These are phyloP conservation scores for Uronychia setigera DNA, from an alignment of 73 alveolate genomes.

Conservation along the genomic window DNA sequence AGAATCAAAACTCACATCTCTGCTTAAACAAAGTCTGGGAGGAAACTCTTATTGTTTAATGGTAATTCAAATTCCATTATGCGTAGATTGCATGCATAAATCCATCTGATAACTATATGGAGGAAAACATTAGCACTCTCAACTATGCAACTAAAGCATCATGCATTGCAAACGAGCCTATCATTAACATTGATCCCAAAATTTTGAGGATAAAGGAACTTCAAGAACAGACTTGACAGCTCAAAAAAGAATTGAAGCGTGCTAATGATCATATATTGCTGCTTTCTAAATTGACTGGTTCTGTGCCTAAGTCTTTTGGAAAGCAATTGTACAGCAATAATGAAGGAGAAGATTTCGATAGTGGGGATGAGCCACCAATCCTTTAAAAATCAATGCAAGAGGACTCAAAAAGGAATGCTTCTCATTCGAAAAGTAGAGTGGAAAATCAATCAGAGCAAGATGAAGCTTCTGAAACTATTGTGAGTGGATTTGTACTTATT, in stretches of 20 bases:
- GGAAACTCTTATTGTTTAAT: constrained; percentile 86
- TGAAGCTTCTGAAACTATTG: too few species aligned
- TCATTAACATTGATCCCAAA: constrained; percentile 78
- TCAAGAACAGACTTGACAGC: constrained; percentile 16
- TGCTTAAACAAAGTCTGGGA: constrained; percentile 85
- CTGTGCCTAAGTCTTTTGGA: neutral
- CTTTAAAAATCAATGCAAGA: neutral
- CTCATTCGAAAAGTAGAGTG: too few species aligned
- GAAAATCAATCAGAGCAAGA: too few species aligned
- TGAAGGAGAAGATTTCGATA: neutral
- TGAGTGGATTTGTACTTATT: too few species aligned
- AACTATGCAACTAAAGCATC: constrained; percentile 90
- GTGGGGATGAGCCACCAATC: neutral
- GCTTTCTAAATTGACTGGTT: neutral
- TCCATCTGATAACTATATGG: constrained; percentile 74
- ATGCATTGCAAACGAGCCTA: constrained; percentile 79
- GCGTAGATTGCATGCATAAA: constrained; percentile 78
- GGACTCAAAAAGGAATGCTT: neutral
- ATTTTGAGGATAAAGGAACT: constrained; percentile 39
- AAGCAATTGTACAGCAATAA: neutral
- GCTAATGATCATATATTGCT: neutral
- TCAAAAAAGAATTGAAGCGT: neutral
- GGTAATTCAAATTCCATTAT: constrained; percentile 14
- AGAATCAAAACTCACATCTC: constrained; percentile 85
- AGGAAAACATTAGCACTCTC: constrained; percentile 85